These are phyloP conservation scores for Geosmithia putterillii DNA, from an alignment of 2,329 filamentous ascomycete genomes.

Conservation along the genomic window DNA sequence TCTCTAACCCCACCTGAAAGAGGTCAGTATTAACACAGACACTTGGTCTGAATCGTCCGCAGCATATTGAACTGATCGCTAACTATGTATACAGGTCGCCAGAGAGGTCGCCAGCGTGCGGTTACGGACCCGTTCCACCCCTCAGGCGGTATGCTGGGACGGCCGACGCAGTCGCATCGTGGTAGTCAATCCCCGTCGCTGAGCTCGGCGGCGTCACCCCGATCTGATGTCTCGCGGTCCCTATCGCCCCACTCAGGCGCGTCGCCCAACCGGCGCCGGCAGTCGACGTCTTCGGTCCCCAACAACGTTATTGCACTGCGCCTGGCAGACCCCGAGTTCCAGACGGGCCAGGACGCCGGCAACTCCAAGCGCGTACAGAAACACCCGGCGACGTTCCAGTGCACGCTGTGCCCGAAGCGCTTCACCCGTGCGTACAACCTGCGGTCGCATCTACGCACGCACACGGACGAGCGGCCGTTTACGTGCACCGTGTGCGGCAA, in stretches of 20 bases:
- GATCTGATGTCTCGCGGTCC: slow-evolving; percentile 39
- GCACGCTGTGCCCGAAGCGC: slow-evolving; percentile 81
- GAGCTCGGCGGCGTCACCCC: slow-evolving; percentile 28
- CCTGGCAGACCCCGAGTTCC: slow-evolving; percentile 77
- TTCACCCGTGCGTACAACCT: slow-evolving; percentile 97
- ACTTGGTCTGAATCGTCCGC: too few species aligned
- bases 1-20: slow-evolving; percentile 72
- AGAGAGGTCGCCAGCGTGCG: slow-evolving; percentile 36
- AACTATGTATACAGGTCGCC: slow-evolving; percentile 25
- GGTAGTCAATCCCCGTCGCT: slow-evolving; percentile 36
- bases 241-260: slow-evolving; percentile 39
- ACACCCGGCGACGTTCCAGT: slow-evolving; percentile 95
- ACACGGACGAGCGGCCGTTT: slow-evolving; percentile 94
- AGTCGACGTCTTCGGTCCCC: slow-evolving; percentile 51
- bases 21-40: slow-evolving; percentile 29
- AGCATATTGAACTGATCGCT: slow-evolving; percentile 8
- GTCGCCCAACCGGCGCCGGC: slow-evolving; percentile 29
- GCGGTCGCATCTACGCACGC: slow-evolving; percentile 86
- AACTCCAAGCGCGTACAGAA: slow-evolving; percentile 81
- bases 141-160: slow-evolving; percentile 25
- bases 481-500: slow-evolving; percentile 96
- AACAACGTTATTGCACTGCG: slow-evolving; percentile 70
- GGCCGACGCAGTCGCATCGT: slow-evolving; percentile 21
- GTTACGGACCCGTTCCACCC: slow-evolving; percentile 49
- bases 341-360: slow-evolving; percentile 49